Conservation (phyloP, 2,329 filamentous ascomycete species). For the Fusarium sp. region DNA sequence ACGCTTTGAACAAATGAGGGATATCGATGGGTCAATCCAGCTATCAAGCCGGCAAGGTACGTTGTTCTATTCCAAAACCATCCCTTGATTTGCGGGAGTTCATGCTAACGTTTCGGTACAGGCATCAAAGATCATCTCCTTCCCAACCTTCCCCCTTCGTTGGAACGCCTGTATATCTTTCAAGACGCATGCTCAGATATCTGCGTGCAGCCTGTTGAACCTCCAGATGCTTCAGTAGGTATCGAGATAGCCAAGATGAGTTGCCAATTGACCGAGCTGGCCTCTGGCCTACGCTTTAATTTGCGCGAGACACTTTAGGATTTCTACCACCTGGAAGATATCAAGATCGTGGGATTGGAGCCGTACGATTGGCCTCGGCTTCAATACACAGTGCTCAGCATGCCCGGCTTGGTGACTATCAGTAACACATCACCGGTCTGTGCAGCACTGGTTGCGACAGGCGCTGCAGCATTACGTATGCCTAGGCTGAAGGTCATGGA, state of each 20-base stretch:
- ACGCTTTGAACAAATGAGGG: neutral
- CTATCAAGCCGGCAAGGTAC: neutral
- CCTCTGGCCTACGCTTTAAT: neutral
- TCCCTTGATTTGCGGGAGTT: neutral
- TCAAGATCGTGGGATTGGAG: neutral
- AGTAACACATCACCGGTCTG: neutral
- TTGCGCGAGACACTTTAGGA: neutral
- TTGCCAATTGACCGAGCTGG: neutral
- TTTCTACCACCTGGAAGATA: neutral
- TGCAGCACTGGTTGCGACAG: neutral
- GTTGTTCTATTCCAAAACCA: neutral
- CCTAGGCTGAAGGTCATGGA: neutral
- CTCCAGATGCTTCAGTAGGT: neutral
- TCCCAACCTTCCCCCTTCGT: neutral
- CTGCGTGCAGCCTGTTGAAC: neutral
- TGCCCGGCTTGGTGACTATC: neutral
- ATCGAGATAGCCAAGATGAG: neutral
- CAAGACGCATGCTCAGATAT: neutral
- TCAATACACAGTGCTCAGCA: neutral
- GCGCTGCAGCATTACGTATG: neutral
- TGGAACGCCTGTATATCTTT: neutral
- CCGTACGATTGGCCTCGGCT: neutral
- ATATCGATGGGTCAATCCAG: neutral
- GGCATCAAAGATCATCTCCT: neutral
- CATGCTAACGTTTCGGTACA: neutral